Base-by-base conservation (phyloP, 495 filamentous ascomycete species). In the Aspergillus heteromorphus region DNA sequence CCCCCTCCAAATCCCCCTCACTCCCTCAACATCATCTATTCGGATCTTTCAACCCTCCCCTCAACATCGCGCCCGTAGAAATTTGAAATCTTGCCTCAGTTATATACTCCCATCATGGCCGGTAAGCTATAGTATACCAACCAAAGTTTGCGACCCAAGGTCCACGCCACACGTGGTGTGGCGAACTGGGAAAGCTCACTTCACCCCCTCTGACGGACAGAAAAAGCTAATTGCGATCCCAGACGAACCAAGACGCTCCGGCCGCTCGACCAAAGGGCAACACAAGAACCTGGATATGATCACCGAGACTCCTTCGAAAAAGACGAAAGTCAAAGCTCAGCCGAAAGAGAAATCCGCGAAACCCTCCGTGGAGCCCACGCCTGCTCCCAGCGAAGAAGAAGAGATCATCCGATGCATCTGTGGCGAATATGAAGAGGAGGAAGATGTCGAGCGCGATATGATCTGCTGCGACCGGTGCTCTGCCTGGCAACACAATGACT, bases 401-500 rank as follows among this genome's bases (percentile, higher is more conserved):
- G 85, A 84, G 54, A 82, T 92, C 62, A 93, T 97, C 53, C 85
- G 93, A 54, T 98, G 93, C 68, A 87, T 96, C 49, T 98, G 93
- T 65, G 92, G 93, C 58, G 85, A 90, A 54, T 85, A 83, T 47
- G 86, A 89, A 58, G 89, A 95, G 59, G 87, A 92, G 55, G 85
- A 86, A 56, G 88, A 87, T 60, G 83, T 88, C 55, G 85, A 88
- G 45, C 81, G 85, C 31, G 83, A 91, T 61, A 91, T 95, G 67
- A 95, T 97, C 62, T 86, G 87, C 61, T 98, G 93, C 72, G 93
- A 98, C 63, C 79, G 76, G 30, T 98, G 93, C 64, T 82, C 83
- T 23, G 91, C 86, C 43, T 98, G 93, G 93, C 93, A 98, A 69
- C 93, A 98, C 66, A 95, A 95, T 63, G 83, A 91, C 58, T 98